Base-by-base conservation (phyloP, 495 filamentous ascomycete species). In the Bacidia rubella region DNA sequence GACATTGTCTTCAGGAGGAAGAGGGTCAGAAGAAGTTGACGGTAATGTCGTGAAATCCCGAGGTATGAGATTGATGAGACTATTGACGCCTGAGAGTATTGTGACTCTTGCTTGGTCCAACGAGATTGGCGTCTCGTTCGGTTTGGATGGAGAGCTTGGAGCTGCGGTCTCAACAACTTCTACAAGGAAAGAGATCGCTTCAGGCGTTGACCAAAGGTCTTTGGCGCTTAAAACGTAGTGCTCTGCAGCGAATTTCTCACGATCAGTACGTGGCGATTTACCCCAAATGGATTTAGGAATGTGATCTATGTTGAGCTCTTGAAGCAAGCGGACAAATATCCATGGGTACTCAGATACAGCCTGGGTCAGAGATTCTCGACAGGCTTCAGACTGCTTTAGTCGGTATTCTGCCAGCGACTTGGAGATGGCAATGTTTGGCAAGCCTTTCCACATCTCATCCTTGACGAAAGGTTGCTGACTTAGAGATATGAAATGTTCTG, bases 171-270 rank as follows among this genome's bases (percentile, higher is more conserved):
- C 72, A 25, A 82, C 86, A 17, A 85, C 77, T 57, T 89, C 81
- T 23, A 83, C 74, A 1, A 98, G 73, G 3, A 96, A 66, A 24
- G 76, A 69, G 0, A 76, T 77, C 9, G 80, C 76, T 57, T 86
- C 80, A 0, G 89, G 77, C 1, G 83, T 87, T 54, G 86, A 87
- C 93, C 93, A 99, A 15, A 96, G 72, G 60, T 94, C 87, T 61
- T 90, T 92, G 2, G 86, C 77, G 26, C 82, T 78, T 21, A 78
- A 68, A 35, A 89, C 76, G 64, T 96, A 97, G 0, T 95, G 73
- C 56, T 86, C 80, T 1, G 81, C 79, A 50, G 89, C 70, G 11
- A 97, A 72, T 47, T 78, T 76, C 52, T 94, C 85, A n/a, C 76
- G 72, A 11, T 76, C 68, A 4, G 79, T 78, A 2, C 75, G 76